Evolutionary conservation across 2,329 filamentous ascomycete genomes (phyloP), one percentile per base, ranked within the genome.

Genomic region (Monilinia laxa): DNA sequence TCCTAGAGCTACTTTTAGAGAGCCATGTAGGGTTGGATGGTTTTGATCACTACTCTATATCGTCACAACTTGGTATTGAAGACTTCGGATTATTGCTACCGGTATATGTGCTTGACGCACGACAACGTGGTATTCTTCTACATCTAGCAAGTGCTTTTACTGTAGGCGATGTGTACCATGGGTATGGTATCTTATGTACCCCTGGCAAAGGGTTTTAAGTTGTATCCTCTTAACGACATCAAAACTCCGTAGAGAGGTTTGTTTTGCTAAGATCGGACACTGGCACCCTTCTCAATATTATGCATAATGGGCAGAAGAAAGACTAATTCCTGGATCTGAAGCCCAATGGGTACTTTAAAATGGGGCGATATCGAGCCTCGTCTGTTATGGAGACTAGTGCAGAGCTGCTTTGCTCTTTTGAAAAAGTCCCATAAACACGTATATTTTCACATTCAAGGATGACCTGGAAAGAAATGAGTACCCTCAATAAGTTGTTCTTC

Each of bases 401-500:
- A 16, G 79, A 83, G 70, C 75, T 85, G 16, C 76, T 84, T 64
- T 85, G 85, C 71, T 78, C 31, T 85, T n/a, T 72, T 82, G 7
- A 81, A 78, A 42, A 77, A 75, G 66, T 59, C 31, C 12, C 83
- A 85, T 74, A 81, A 79, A 7, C 68, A 75, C 84, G 7, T 76
- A 83, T 70, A 76, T 74, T 6, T 84, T 85, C 71, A 80, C 81
- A 23, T 86, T 85, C 77, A 79, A 79, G 57, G 80, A 85, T 70
- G 79, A 81, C 20, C 73, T 83, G 9, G 83, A 85, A 74, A 76
- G 78, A 18, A 83, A 76, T 69, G 75, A 84, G 70, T 76, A 74
- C 38, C 67, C 83, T 52, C 83, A 85, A 71, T 85, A 83, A 83
- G 76, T 82, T 35, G 1, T 83, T 85, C 75, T 85, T 85, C 76